phyloP scores from a whole-genome alignment of 192 early-diverging fungal species.

The Coemansia sp. region DNA sequence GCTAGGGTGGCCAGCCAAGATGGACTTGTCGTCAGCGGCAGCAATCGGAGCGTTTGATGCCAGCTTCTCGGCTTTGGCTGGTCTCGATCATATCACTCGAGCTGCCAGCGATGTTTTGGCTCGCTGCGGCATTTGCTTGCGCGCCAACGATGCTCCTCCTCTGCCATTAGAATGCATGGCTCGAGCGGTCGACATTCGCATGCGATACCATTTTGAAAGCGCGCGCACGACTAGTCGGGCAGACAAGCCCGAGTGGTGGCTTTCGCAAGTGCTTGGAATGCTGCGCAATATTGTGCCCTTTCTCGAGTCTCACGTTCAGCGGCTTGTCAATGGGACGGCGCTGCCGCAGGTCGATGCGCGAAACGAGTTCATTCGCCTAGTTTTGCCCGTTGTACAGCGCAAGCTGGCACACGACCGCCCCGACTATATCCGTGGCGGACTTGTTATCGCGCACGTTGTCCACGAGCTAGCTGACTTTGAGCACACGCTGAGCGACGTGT shows the following conservation, averaged over 20 bases:
- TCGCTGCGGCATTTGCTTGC: constrained; percentile 8
- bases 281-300: constrained; percentile 68
- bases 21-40: constrained; percentile 27
- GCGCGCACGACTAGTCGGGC: constrained; percentile 69
- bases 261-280: constrained; percentile 61
- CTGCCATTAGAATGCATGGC: constrained; percentile 60
- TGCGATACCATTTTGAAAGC: constrained; percentile 77
- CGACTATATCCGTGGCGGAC: constrained; percentile 58
- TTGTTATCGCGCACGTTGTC: constrained; percentile 67
- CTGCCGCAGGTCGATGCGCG: constrained; percentile 58
- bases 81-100: constrained; percentile 30
- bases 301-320: constrained; percentile 64
- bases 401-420: constrained; percentile 63
- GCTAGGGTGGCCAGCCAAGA: constrained; percentile 44
- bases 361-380: constrained; percentile 68
- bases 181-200: constrained; percentile 63
- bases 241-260: constrained; percentile 86
- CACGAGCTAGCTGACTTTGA: constrained; percentile 71
- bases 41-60: constrained; percentile 29
- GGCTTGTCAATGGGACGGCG: constrained; percentile 58
- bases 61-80: constrained; percentile 32
- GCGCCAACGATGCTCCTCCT: constrained; percentile 20
- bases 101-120: constrained; percentile 13
- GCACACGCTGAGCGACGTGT: constrained; percentile 64
- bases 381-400: constrained; percentile 59